These are phyloP conservation scores for Penicillium sp. DNA, from an alignment of 2,329 filamentous ascomycete genomes.

Conservation along the genomic window DNA sequence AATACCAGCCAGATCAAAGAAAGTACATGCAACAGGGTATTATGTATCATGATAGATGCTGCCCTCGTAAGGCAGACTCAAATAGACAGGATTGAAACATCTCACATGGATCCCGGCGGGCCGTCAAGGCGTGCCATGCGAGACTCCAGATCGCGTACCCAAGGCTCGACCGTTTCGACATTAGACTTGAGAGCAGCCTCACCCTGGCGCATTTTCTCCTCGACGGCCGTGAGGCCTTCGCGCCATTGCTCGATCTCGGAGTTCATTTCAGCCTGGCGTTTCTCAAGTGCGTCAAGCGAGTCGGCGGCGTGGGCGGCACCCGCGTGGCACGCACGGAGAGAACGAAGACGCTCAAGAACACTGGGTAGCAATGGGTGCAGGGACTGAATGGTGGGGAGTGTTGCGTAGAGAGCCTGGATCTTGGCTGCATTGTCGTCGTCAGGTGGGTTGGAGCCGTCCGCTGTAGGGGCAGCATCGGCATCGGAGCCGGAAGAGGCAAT, in stretches of 20 bases:
- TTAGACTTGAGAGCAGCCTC: constrained; percentile 73
- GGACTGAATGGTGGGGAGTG: constrained; percentile 82
- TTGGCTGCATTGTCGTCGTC: constrained; percentile 73
- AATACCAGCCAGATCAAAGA: neutral
- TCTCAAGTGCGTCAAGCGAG: constrained; percentile 73
- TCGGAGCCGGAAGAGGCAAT: constrained; percentile 34
- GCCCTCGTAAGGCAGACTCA: constrained; percentile 3
- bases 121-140: constrained; percentile 63
- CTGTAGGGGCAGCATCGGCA: constrained; percentile 23
- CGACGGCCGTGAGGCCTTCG: constrained; percentile 74
- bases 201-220: constrained; percentile 68
- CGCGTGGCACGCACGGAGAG: constrained; percentile 78
- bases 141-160: constrained; percentile 83
- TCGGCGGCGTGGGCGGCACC: constrained; percentile 80
- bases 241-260: constrained; percentile 83
- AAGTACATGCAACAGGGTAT: constrained; percentile 24
- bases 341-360: constrained; percentile 79
- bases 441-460: constrained; percentile 44
- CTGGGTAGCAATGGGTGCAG: constrained; percentile 81
- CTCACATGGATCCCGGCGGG: constrained; percentile 14
- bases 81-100: constrained; percentile 4
- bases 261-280: constrained; percentile 76
- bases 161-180: constrained; percentile 78
- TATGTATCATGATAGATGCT: constrained; percentile 20
- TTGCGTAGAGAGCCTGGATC: constrained; percentile 87